A percentile compares a stretch with the other conserved stretches of the same genome.
These are phyloP conservation scores for Lichtheimia ramosa DNA, from an alignment of 371 early-diverging fungal genomes.

Conservation along the genomic window DNA sequence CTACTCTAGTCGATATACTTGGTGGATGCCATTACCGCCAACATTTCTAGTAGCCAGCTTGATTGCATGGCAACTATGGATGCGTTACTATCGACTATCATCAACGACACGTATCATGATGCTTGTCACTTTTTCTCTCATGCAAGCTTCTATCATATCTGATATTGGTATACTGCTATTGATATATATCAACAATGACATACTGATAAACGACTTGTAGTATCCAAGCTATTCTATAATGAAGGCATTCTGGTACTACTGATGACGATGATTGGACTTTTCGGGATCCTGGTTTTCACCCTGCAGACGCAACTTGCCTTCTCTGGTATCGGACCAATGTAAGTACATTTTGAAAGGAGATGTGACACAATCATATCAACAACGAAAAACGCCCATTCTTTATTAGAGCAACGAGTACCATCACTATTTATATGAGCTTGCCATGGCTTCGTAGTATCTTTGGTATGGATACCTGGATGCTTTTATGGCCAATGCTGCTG, in stretches of 20 bases:
- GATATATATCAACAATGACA: too few species aligned
- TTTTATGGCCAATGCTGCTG: constrained; percentile 32
- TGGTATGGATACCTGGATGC: constrained; percentile 20
- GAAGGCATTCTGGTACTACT: constrained; percentile 30
- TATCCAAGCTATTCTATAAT: constrained; percentile 23
- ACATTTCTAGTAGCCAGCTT: constrained; percentile 18
- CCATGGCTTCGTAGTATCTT: constrained; percentile 21
- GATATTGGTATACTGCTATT: constrained; percentile 23
- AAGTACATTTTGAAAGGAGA: constrained; percentile 7
- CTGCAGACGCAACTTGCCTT: constrained; percentile 29
- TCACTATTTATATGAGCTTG: constrained; percentile 26
- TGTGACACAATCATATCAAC: background rate
- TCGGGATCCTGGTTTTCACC: constrained; percentile 24
- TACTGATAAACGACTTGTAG: too few species aligned
- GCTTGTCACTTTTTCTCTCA: constrained; percentile 24
- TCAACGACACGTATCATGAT: constrained; percentile 12
- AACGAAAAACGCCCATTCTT: background rate
- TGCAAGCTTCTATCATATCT: constrained; percentile 27
- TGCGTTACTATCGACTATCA: constrained; percentile 36
- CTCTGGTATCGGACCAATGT: constrained; percentile 33
- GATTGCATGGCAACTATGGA: constrained; percentile 41
- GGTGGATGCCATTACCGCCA: constrained; percentile 39
- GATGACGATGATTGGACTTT: constrained; percentile 26
- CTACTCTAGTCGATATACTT: constrained; percentile 24
- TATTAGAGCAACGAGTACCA: constrained; percentile 22